Evolutionary conservation across 2,329 filamentous ascomycete species (phyloP).

Genomic region (Claviceps africana): DNA sequence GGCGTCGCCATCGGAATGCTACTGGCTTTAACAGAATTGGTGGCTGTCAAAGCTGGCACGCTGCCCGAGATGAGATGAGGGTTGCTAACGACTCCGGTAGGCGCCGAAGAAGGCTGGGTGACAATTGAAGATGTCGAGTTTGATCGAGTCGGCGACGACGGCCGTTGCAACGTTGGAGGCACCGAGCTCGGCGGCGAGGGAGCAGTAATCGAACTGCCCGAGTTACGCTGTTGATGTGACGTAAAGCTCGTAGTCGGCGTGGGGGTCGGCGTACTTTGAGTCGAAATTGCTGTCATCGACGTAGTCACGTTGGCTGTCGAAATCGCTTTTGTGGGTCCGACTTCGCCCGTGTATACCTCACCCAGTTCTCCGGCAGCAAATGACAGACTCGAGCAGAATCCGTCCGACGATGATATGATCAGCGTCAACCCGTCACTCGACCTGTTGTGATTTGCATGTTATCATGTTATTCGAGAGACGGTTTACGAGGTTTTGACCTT

Average conservation of each 20-base stretch:
- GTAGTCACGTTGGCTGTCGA: slow-evolving; percentile 22
- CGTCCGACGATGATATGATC: slow-evolving; percentile 93
- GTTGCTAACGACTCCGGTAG: slow-evolving; percentile 52
- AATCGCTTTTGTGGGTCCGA: slow-evolving; percentile 34
- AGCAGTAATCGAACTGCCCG: slow-evolving; percentile 41
- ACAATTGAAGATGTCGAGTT: slow-evolving; percentile 72
- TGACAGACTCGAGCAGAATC: slow-evolving; percentile 85
- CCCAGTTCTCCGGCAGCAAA: slow-evolving; percentile 78
- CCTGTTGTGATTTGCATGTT: slow-evolving; percentile 21
- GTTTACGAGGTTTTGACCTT: background rate
- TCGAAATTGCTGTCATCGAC: slow-evolving; percentile 29
- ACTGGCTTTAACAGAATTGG: slow-evolving; percentile 49
- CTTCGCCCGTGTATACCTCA: slow-evolving; percentile 59
- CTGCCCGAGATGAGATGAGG: slow-evolving; percentile 66
- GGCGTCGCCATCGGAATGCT: slow-evolving; percentile 72
- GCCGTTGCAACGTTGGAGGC: slow-evolving; percentile 48
- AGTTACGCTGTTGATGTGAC: slow-evolving; percentile 39
- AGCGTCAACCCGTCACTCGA: slow-evolving; percentile 42
- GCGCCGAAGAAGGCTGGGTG: slow-evolving; percentile 41
- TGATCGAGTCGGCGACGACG: slow-evolving; percentile 69
- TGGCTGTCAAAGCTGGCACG: slow-evolving; percentile 62
- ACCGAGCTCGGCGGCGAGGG: slow-evolving; percentile 41
- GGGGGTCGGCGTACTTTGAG: slow-evolving; percentile 53
- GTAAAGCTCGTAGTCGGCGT: slow-evolving; percentile 54
- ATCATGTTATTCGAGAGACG: slow-evolving; percentile 5